These are phyloP conservation scores for Hypoxylon trugodes DNA, from an alignment of 495 filamentous ascomycete genomes.

Conservation along the genomic window DNA sequence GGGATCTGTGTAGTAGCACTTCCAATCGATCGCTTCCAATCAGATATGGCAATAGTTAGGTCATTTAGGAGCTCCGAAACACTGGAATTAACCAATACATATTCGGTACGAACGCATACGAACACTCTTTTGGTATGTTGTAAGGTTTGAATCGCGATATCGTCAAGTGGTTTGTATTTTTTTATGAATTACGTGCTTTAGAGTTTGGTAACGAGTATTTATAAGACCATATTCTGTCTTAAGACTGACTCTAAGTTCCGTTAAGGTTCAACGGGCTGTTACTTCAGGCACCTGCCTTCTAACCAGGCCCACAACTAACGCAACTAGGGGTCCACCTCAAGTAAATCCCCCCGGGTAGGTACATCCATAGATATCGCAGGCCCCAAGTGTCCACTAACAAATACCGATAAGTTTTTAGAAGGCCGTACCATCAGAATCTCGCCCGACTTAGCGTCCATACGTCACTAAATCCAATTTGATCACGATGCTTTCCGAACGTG, in stretches of 20 bases:
- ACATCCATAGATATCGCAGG: too few relatives aligned
- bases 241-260: too few relatives aligned
- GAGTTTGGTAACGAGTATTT: too few relatives aligned
- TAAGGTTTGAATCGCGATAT: slow-evolving; percentile 4
- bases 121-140: slow-evolving; percentile 1
- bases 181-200: slow-evolving; percentile 6
- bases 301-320: too few relatives aligned
- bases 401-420: too few relatives aligned
- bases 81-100: slow-evolving; percentile 26
- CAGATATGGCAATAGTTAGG: slow-evolving; percentile 18
- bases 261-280: slow-evolving; percentile 19
- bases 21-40: too few relatives aligned
- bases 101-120: slow-evolving; percentile 8
- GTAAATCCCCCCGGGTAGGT: slow-evolving; percentile 6
- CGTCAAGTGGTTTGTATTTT: background rate
- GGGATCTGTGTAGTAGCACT: slow-evolving; percentile 16
- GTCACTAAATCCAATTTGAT: background rate
- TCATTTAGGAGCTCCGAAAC: slow-evolving; percentile 25
- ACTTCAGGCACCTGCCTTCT: background rate
- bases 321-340: too few relatives aligned
- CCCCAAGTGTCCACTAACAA: too few relatives aligned
- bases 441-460: background rate
- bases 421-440: too few relatives aligned
- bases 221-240: too few relatives aligned
- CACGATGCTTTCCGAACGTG: background rate